Base-by-base conservation (phyloP, 768 basidiomycete species). In the Phaffia tasmanica region DNA sequence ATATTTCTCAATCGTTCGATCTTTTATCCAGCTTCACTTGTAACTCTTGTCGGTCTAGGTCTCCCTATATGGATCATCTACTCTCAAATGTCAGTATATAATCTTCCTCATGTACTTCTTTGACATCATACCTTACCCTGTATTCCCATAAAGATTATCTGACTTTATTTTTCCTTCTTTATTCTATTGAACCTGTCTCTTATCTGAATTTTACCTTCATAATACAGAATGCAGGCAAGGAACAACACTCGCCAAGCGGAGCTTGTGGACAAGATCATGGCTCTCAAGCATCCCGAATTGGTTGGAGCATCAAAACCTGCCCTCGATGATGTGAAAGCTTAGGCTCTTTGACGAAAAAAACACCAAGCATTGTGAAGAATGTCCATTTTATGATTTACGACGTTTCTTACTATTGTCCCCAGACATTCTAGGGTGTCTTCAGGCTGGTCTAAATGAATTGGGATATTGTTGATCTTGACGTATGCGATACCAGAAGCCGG, bases 21-120 rank as follows among this genome's bases (percentile, higher is more conserved):
- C 35, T 5, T n/a, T 42, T 11, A 11, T 42, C 11, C 35, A 42
- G 35, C 35, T 42, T 54, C n/a, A 16, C 15, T 54, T 4, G 53
- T 54, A 9, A 35, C 25, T 58, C 19, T 58, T 58, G 62, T 54
- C 51, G 62, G 48, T 15, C 8, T 63, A 7, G 62, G 62, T 19
- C 23, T 63, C 23, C 62, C 49, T 18, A 23, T 63, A 16, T 63
- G 62, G 62, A 55, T 63, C 29, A 53, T 55, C 62, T 53, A 55
- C 29, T 63, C 53, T 15, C 49, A 51, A 29, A 29, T 55, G 50
- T 61, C 42, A 1, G 59, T 61, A 25, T 4, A 25, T 2, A 32
- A 19, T 16, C 35, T 46, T 27, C 35, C 46, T 27, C 46, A 16
- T 18, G 48, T 25, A 25, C 21, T n/a, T 21, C 16, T 30, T 30